Evolutionary conservation across 768 basidiomycete genomes (phyloP).

Genomic region (Hydnomerulius pinastri): DNA sequence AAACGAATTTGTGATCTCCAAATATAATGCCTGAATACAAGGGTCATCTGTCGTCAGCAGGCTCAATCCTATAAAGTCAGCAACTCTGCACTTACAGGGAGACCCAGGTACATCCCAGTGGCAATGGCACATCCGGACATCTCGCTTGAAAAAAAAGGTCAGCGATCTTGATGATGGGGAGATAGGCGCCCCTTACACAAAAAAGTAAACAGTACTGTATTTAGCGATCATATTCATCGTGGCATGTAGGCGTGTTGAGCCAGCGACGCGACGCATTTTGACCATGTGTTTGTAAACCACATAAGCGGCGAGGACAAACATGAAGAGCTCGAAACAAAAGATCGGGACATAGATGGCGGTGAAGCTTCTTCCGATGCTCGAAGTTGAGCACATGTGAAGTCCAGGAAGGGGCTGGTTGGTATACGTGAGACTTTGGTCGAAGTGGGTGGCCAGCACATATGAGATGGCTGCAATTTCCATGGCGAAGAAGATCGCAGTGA

Average conservation of each 20-base stretch:
- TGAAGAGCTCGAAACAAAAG: constrained; percentile 4
- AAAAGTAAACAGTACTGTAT: constrained; percentile 11
- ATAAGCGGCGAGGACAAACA: constrained; percentile 4
- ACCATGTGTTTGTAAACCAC: constrained; percentile 8
- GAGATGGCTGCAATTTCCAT: constrained; percentile 8
- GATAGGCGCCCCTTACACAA: constrained; percentile 1
- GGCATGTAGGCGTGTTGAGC: background rate
- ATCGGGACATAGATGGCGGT: constrained; percentile 7
- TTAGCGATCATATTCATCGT: too few relatives aligned
- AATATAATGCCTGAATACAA: background rate
- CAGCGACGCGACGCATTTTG: background rate
- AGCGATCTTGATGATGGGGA: background rate
- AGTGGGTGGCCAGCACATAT: background rate
- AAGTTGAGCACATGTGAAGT: constrained; percentile 5
- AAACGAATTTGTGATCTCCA: constrained; percentile 8
- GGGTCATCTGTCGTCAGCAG: background rate
- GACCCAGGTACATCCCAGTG: constrained; percentile 4
- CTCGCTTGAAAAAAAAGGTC: background rate
- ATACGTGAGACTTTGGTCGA: constrained; percentile 2
- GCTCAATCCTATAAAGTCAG: background rate
- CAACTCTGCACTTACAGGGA: constrained; percentile 4
- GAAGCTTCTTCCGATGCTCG: background rate
- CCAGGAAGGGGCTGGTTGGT: constrained; percentile 9
- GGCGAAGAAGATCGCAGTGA: background rate
- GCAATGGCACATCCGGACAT: constrained; percentile 5